Evolutionary conservation across 139 green algal species (phyloP).

Genomic region (Micractinium conductrix): DNA sequence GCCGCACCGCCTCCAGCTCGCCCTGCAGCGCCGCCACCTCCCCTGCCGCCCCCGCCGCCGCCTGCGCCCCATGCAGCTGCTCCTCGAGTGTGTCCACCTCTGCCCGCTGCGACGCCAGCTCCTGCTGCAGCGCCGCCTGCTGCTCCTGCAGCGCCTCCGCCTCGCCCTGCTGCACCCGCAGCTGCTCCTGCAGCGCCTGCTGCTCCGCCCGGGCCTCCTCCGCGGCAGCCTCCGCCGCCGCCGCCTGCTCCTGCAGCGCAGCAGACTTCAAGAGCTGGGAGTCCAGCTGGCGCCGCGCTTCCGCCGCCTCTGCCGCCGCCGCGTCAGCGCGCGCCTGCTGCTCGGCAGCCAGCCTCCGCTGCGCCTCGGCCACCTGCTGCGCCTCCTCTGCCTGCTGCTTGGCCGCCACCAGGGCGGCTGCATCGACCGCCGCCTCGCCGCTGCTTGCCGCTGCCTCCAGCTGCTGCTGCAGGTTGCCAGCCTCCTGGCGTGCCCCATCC

Average conservation of each 20-base stretch:
- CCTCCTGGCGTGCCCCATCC: constrained; percentile 16
- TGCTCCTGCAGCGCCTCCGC: neutral
- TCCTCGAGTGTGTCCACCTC: neutral
- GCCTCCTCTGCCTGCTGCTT: constrained; percentile 9
- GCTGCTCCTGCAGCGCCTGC: neutral
- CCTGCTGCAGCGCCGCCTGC: neutral
- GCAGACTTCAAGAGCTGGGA: neutral
- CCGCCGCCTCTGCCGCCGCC: neutral
- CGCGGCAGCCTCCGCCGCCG: neutral
- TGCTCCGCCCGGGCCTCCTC: neutral
- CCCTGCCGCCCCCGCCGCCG: neutral
- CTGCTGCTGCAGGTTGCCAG: constrained; percentile 21
- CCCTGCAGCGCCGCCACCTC: neutral
- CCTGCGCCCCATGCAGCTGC: neutral
- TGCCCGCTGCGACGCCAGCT: neutral
- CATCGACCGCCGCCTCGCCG: constrained; percentile 10
- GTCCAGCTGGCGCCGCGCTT: neutral
- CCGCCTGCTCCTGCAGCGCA: neutral
- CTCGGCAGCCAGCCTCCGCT: neutral
- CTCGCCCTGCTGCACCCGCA: neutral
- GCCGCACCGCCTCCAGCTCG: neutral
- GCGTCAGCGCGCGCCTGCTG: neutral
- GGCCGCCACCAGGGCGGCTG: neutral
- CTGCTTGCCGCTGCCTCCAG: neutral
- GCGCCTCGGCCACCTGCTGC: neutral